Evolutionary conservation across 1,284 basidiomycete species (phyloP).

Genomic region (Sanghuangporus sanghuang): DNA sequence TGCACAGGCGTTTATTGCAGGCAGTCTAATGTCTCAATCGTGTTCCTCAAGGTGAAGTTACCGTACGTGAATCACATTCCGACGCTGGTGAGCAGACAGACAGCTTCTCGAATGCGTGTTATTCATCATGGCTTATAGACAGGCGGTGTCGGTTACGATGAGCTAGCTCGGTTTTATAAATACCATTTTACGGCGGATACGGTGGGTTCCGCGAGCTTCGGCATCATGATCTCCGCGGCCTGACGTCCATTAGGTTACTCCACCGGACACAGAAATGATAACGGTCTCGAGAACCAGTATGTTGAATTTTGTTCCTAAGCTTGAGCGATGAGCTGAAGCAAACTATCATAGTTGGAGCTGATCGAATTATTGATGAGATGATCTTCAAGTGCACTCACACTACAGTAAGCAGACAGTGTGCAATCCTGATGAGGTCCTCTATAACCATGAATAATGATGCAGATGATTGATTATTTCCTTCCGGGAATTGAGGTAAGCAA

Average conservation of each 20-base stretch:
- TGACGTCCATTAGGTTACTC: conserved; percentile 32
- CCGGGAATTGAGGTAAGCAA: conserved; percentile 32
- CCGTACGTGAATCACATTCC: conserved; percentile 46
- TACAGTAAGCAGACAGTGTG: conserved; percentile 26
- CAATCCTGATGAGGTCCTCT: conserved; percentile 4
- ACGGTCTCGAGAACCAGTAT: conserved; percentile 40
- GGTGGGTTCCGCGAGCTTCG: conserved; percentile 16
- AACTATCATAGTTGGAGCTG: conserved; percentile 33
- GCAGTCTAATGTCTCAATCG: background rate
- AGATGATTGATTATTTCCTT: conserved; percentile 48
- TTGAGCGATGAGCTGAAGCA: conserved; percentile 6
- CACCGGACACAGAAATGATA: conserved; percentile 36
- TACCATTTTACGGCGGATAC: conserved; percentile 38
- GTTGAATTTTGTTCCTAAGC: background rate
- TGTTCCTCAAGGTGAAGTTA: conserved; percentile 31
- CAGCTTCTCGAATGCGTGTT: background rate
- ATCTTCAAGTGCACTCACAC: conserved; percentile 43
- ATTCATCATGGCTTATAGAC: conserved; percentile 20
- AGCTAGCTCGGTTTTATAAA: conserved; percentile 42
- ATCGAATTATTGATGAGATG: conserved; percentile 43
- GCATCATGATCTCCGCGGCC: background rate
- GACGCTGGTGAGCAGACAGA: conserved; percentile 28
- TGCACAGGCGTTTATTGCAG: background rate
- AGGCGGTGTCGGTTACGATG: conserved; percentile 37
- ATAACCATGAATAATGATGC: background rate